phyloP scores from a whole-genome alignment of 352 stramenopile genomes.

The Phytophthora cryptogea region DNA sequence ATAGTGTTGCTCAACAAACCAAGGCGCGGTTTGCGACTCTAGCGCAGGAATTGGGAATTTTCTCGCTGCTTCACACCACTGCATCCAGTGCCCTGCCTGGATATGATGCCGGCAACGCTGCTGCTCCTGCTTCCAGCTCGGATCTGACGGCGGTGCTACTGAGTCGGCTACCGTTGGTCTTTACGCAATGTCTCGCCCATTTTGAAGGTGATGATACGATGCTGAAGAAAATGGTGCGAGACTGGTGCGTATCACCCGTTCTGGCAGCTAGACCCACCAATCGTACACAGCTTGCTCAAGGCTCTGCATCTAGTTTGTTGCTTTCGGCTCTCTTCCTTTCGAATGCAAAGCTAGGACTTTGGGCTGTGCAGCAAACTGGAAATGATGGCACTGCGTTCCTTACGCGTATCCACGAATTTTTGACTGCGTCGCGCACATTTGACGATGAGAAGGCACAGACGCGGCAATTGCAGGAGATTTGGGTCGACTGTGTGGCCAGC shows the following conservation, averaged over 20 bases:
- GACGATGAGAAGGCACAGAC: conserved; percentile 48
- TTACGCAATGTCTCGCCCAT: conserved; percentile 83
- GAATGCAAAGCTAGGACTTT: conserved; percentile 82
- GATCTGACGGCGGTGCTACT: conserved; percentile 54
- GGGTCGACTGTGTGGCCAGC: conserved; percentile 81
- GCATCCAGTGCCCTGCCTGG: conserved; percentile 54
- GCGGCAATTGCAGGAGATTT: conserved; percentile 73
- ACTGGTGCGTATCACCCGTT: conserved; percentile 75
- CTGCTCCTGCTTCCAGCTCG: conserved; percentile 14
- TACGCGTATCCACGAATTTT: conserved; percentile 56
- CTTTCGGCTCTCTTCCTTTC: conserved; percentile 81
- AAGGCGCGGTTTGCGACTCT: conserved; percentile 58
- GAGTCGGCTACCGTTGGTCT: conserved; percentile 77
- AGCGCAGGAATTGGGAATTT: conserved; percentile 75
- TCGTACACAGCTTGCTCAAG: conserved; percentile 52
- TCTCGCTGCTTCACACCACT: conserved; percentile 68
- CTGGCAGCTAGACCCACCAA: conserved; percentile 47
- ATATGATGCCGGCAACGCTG: conserved; percentile 3
- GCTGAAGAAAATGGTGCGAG: conserved; percentile 67
- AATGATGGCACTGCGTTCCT: conserved; percentile 70
- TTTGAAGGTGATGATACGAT: conserved; percentile 69
- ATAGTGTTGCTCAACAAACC: conserved; percentile 27
- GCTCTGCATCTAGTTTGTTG: conserved; percentile 66
- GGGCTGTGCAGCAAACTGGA: conserved; percentile 65
- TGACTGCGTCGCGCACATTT: conserved; percentile 56